A percentile compares a stretch with the other conserved stretches of the same genome.
Conservation (phyloP, 257 asterid genomes). For the Cordia subcordata region DNA sequence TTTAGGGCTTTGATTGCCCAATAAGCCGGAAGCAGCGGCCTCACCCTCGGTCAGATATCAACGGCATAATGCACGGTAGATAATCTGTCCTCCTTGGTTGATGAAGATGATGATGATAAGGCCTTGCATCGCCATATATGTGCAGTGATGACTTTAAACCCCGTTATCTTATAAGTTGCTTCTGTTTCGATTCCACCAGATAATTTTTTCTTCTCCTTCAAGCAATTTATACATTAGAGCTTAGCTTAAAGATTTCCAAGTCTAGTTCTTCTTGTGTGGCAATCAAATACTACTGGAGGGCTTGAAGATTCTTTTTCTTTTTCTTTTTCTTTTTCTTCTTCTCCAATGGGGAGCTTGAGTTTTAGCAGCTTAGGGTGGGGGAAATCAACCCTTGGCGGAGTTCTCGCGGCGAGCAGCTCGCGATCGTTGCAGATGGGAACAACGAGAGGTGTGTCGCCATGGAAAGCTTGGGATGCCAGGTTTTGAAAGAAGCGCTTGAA, state of each 20-base stretch:
- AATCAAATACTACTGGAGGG: conserved; percentile 45
- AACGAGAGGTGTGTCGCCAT: conserved; percentile 53
- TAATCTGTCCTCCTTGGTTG: no score
- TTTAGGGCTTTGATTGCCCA: no score
- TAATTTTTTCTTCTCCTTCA: conserved; percentile 45
- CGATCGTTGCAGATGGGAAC: conserved; percentile 62
- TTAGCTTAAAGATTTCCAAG: conserved; percentile 52
- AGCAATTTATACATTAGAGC: conserved; percentile 25
- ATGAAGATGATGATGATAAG: conserved; percentile 31
- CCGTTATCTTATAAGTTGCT: conserved; percentile 33
- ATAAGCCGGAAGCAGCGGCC: no score
- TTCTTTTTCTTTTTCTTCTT: no score
- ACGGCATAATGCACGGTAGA: no score
- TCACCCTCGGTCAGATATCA: no score
- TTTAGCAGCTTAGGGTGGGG: conserved; percentile 76
- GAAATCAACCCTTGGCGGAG: conserved; percentile 75
- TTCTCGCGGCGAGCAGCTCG: conserved; percentile 62
- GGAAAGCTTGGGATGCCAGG: conserved; percentile 78
- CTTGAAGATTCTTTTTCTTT: no score
- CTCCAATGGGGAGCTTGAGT: conserved; percentile 48
- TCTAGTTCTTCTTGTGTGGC: conserved; percentile 45
- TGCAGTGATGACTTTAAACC: conserved; percentile 71
- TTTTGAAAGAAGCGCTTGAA: conserved; percentile 62
- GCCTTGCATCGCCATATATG: conserved; percentile 88
- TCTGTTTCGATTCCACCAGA: conserved; percentile 1